Evolutionary conservation across 2,329 filamentous ascomycete species (phyloP).

Genomic region (Venturiaceae sp.): DNA sequence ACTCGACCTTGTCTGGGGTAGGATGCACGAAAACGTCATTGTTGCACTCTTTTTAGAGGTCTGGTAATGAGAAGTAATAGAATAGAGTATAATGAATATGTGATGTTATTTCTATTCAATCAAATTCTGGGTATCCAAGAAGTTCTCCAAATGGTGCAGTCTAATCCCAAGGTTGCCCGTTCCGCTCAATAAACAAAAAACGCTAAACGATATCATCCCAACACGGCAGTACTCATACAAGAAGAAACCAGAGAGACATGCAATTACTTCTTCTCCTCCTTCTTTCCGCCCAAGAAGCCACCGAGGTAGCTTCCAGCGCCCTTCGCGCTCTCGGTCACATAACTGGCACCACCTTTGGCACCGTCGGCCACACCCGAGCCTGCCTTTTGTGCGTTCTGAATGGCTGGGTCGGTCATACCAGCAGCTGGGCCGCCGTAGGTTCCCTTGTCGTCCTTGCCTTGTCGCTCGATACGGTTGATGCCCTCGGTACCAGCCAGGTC

Average conservation of each 20-base stretch:
- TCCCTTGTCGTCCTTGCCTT: slow-evolving; percentile 53
- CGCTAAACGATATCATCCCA: not conserved
- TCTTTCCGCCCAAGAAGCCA: slow-evolving; percentile 8
- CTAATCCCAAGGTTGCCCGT: not conserved
- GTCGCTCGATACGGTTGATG: slow-evolving; percentile 53
- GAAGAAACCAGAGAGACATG: not conserved
- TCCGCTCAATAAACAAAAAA: not conserved
- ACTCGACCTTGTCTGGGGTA: not conserved
- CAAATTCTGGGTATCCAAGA: not conserved
- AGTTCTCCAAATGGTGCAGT: not conserved
- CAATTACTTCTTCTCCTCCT: slow-evolving; percentile 1
- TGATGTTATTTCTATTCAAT: not conserved
- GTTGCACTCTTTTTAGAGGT: not conserved
- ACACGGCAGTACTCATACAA: not conserved
- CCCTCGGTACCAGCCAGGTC: slow-evolving; percentile 55
- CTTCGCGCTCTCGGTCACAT: slow-evolving; percentile 15
- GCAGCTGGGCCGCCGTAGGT: slow-evolving; percentile 30
- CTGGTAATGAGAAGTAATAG: not conserved
- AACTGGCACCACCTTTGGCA: slow-evolving; percentile 16
- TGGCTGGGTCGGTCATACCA: slow-evolving; percentile 22
- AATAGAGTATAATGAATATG: not conserved
- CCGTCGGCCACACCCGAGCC: slow-evolving; percentile 16
- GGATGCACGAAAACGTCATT: not conserved
- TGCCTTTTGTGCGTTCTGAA: slow-evolving; percentile 18
- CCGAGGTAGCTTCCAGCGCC: slow-evolving; percentile 16